These are phyloP conservation scores for Gigaspora rosea DNA, from an alignment of 192 early-diverging fungal species.

Conservation along the genomic window DNA sequence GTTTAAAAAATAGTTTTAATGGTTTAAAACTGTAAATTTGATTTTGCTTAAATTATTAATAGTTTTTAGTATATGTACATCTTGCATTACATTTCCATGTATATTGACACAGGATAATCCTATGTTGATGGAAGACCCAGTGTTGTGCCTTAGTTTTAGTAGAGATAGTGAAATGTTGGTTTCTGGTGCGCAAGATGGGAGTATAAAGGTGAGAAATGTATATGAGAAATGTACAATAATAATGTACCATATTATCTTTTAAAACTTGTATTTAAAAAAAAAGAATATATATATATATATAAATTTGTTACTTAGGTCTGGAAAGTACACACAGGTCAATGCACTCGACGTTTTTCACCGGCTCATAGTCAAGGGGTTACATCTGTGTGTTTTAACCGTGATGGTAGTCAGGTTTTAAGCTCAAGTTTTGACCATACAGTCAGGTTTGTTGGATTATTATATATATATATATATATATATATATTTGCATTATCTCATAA, in stretches of 20 bases:
- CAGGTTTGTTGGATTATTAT: conserved; percentile 42
- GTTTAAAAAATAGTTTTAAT: conserved; percentile 4
- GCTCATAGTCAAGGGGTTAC: conserved; percentile 89
- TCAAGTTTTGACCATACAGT: conserved; percentile 78
- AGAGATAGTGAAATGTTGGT: conserved; percentile 79
- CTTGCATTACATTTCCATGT: too few relatives aligned
- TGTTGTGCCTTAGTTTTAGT: conserved; percentile 77
- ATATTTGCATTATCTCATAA: neutral
- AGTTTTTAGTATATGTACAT: neutral
- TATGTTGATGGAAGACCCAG: conserved; percentile 91
- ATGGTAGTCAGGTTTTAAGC: conserved; percentile 80
- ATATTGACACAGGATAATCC: conserved; percentile 61
- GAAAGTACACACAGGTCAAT: conserved; percentile 77
- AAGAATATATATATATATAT: neutral
- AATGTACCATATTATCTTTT: neutral
- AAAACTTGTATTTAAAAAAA: neutral
- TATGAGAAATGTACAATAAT: neutral
- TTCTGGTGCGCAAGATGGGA: conserved; percentile 83
- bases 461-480: neutral
- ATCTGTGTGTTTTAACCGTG: conserved; percentile 73
- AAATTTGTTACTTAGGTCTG: conserved; percentile 61
- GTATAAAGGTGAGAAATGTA: conserved; percentile 63
- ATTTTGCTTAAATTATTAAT: conserved; percentile 8
- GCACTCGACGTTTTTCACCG: conserved; percentile 67
- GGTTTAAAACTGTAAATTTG: neutral